A percentile compares a stretch with the other conserved stretches of the same genome.
Conservation (phyloP, 1,139 yeast species). For the Kluyveromyces marxianus region DNA sequence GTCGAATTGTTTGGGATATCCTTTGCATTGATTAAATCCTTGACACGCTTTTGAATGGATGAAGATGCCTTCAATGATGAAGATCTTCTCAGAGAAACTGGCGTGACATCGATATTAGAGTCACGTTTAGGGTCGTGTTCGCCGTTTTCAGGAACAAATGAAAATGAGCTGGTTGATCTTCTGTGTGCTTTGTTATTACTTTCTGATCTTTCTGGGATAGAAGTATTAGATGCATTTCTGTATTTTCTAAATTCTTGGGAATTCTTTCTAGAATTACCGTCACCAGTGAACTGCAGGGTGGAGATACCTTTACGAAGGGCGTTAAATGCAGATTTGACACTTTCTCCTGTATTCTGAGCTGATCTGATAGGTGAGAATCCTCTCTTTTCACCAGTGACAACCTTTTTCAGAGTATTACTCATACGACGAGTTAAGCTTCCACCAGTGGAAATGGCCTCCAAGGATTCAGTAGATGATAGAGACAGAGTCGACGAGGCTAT, state of each 20-base stretch:
- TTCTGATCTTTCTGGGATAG: conserved; percentile 5
- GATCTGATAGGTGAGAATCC: conserved; percentile 18
- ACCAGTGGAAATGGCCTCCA: conserved; percentile 13
- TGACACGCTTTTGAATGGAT: conserved; percentile 52
- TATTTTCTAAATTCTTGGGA: conserved; percentile 4
- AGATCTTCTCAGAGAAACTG: conserved; percentile 9
- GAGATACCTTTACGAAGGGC: conserved; percentile 16
- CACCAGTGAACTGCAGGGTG: conserved; percentile 8
- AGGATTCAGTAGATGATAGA: conserved; percentile 4
- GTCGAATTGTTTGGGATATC: conserved; percentile 37
- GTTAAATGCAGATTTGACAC: conserved; percentile 26
- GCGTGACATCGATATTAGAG: conserved; percentile 6
- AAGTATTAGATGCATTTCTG: conserved; percentile 6
- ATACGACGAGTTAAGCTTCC: conserved; percentile 14
- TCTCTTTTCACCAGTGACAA: conserved; percentile 15
- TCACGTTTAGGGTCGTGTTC: conserved; percentile 6
- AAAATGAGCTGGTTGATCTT: conserved; percentile 5
- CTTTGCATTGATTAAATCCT: conserved; percentile 38
- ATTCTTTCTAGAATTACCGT: conserved; percentile 1
- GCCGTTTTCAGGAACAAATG: conserved; percentile 9
- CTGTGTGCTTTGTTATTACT: not conserved
- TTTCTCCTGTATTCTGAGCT: conserved; percentile 22
- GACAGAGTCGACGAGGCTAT: conserved; percentile 6
- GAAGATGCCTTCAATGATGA: conserved; percentile 16
- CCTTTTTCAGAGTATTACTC: conserved; percentile 14